Evolutionary conservation across 805 yeast genomes (phyloP), one percentile per base, ranked within the genome.

Genomic region (Candida montana): DNA sequence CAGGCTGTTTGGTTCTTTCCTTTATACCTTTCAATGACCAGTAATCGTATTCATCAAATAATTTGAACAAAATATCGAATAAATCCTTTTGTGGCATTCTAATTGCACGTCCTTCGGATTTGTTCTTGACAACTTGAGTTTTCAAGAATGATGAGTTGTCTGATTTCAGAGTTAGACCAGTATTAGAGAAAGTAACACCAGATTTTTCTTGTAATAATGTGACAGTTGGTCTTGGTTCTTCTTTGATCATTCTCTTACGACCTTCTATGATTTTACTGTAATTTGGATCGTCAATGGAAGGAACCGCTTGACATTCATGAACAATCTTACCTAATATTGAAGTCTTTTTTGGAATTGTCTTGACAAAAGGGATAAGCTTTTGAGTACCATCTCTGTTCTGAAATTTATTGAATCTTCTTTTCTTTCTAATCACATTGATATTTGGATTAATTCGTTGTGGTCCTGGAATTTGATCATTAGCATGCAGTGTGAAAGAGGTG

Each of bases 1-100:
- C 99, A 2, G 99, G 99, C 69, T 93, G 99, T 55, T 83, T 81
- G 3, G 97, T 89, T 52, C 95, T 77, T 60, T 93, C 99, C 57
- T 88, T 83, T 47, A 93, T 70, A 31, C 96, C 96, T 64, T 89
- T 89, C 72, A 93, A 73, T 10, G 93, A 81, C 99, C 99, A 93
- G 63, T 90, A 93, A 59, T 91, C 97, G 61, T 84, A 88, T 61
- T 90, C 95, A 62, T 89, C 96, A 63, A 93, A 93, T 54, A 91
- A 70, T 52, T 83, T 75, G 77, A 93, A 93, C 52, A 93, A 67
- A 51, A 86, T 67, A 63, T 90, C 96, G 72, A 91, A 75, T 44
- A 93, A 74, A 49, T 89, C 97, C 60, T 85, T 87, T 67, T 86
- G 81, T 30, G 95, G 96, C 83, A 93, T 86, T 61, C 99, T 78